Evolutionary conservation across 2,329 filamentous ascomycete species (phyloP), one percentile per base, ranked within the genome.

Genomic region (Alternaria infectoria): DNA sequence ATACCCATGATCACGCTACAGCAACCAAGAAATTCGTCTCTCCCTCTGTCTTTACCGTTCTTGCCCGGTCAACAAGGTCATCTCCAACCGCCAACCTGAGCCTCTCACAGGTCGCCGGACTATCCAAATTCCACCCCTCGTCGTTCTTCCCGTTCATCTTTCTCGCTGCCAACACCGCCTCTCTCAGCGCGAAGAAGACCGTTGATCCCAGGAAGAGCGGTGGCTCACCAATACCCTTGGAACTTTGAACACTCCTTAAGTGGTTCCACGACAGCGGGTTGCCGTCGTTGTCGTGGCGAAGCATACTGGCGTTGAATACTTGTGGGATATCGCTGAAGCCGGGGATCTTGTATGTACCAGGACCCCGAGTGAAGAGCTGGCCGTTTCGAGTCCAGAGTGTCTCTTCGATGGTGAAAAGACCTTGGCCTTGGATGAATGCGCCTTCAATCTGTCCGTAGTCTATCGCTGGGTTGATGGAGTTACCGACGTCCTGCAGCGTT

Each of bases 311-410:
- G 77, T 96, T 95, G 83, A 96, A 93, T 46, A 88, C 85, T 76
- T 97, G 93, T 5, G 93, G 93, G 17, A 97, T 93, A 75, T 96
- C 93, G 52, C 91, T 85, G 85, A 96, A 96, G 0, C 92, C 92
- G 0, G 93, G 93, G 73, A 96, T 96, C 83, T 96, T 96, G 83
- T 96, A 96, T 2, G 90, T 87, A 3, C 88, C 88, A 0, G 88
- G 88, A 0, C 88, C 88, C 9, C 82, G 82, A 3, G 89, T 90
- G 77, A 88, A 88, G 57, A 91, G 84, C 63, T 89, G 86, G 15
- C 90, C 88, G 7, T 87, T 90, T 25, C 85, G 83, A 62, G 87
- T 85, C 89, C 89, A 91, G 25, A 92, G 84, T 8, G 86, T 87
- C 77, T 93, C 90, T 80, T 92, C 90, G 3, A 88, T 91, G 1